These are phyloP conservation scores for Sclerotinia nivalis DNA, from an alignment of 2,329 filamentous ascomycete species.

Conservation along the genomic window DNA sequence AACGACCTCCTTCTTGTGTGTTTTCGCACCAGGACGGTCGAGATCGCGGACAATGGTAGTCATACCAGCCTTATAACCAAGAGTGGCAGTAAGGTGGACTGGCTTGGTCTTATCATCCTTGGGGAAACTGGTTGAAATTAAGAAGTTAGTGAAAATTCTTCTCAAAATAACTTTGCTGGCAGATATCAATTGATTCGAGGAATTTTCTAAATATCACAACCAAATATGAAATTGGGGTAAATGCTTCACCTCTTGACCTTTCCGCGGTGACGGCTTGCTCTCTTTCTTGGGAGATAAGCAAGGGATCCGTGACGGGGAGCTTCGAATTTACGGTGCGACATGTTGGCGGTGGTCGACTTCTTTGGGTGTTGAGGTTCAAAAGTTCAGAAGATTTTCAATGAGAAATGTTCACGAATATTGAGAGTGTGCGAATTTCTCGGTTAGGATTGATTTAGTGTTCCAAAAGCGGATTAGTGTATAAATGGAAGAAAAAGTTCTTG, in stretches of 20 bases:
- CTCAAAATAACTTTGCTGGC: not conserved
- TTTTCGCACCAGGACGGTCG: constrained; percentile 98
- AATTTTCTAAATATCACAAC: constrained; percentile 26
- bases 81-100: constrained; percentile 94
- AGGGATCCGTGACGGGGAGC: constrained; percentile 95
- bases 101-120: constrained; percentile 99
- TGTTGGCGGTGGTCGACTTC: constrained; percentile 27
- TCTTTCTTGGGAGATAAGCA: constrained; percentile 86
- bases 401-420: constrained; percentile 22
- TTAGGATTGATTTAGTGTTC: constrained; percentile 1
- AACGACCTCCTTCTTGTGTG: constrained; percentile 98
- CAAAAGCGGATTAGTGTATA: not conserved
- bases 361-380: constrained; percentile 23
- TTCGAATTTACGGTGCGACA: constrained; percentile 41
- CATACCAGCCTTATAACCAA: constrained; percentile 99
- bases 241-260: constrained; percentile 93
- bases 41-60: constrained; percentile 95
- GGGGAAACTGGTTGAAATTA: constrained; percentile 67
- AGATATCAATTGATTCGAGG: not conserved
- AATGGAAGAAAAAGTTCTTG: not conserved
- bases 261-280: constrained; percentile 88
- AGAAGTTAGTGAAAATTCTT: constrained; percentile 19
- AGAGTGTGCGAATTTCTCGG: constrained; percentile 22
- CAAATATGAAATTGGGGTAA: constrained; percentile 18
- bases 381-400: constrained; percentile 17